Evolutionary conservation across 1,284 basidiomycete species (phyloP).

Genomic region (Lentinula novae-zelandiae): DNA sequence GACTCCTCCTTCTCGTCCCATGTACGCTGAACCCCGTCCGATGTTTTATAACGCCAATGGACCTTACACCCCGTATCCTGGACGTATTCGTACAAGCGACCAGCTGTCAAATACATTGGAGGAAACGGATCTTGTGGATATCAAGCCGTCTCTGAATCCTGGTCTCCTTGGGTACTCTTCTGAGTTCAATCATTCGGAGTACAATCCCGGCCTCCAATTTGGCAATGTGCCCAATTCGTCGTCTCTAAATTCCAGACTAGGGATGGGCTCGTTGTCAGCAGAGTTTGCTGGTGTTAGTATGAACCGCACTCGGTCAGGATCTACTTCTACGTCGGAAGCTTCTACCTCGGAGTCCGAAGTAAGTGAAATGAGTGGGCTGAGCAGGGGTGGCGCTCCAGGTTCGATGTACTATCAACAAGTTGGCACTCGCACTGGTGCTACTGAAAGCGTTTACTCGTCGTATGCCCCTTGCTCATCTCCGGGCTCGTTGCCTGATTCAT

Average conservation of each 20-base stretch:
- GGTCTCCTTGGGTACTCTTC: not conserved
- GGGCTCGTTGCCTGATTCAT: conserved; percentile 2
- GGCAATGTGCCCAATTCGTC: not conserved
- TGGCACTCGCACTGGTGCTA: not conserved
- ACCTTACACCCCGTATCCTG: not conserved
- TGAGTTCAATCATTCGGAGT: not conserved
- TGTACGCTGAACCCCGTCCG: not conserved
- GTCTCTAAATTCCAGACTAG: not conserved
- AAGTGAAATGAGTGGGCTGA: conserved; percentile 1
- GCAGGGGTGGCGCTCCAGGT: not conserved
- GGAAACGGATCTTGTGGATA: not conserved
- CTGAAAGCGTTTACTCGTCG: not conserved
- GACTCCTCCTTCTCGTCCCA: not conserved
- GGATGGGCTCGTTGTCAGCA: not conserved
- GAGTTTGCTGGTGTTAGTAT: not conserved
- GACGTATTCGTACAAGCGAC: not conserved
- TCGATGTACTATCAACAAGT: not conserved
- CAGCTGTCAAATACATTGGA: not conserved
- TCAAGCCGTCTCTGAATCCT: not conserved
- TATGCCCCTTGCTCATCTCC: not conserved
- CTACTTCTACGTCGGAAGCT: not conserved
- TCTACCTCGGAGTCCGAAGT: conserved; percentile 3
- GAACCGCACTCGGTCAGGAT: conserved; percentile 1
- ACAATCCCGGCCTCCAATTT: not conserved
- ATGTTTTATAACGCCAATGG: not conserved